A percentile compares a stretch with the other conserved stretches of the same genome.
phyloP scores from a whole-genome alignment of 768 basidiomycete species.

The Omphalotus guepiniiformis region DNA sequence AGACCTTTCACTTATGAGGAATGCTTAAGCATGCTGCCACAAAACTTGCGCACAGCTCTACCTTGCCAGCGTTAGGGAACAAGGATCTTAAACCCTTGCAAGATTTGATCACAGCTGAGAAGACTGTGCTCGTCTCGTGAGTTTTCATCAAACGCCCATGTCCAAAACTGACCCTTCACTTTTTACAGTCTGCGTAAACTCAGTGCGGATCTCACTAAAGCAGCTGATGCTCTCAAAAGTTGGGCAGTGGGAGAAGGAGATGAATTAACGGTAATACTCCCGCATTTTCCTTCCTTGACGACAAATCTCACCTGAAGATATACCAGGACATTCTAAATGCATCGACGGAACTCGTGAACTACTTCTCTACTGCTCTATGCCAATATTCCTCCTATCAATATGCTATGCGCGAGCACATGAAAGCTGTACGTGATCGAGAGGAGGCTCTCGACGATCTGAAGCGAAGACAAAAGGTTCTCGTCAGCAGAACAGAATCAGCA shows the following conservation, averaged over 20 bases:
- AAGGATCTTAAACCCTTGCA: constrained; percentile 79
- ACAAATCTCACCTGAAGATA: too few species aligned
- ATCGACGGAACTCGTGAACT: constrained; percentile 62
- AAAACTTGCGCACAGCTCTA: constrained; percentile 86
- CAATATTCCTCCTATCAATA: constrained; percentile 70
- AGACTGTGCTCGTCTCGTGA: constrained; percentile 71
- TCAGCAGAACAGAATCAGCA: constrained; percentile 70
- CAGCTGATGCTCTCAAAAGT: constrained; percentile 62
- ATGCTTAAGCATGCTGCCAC: constrained; percentile 81
- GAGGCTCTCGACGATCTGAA: constrained; percentile 77
- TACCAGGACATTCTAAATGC: constrained; percentile 71
- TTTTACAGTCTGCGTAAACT: constrained; percentile 56
- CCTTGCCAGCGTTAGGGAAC: constrained; percentile 68
- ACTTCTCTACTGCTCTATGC: constrained; percentile 63
- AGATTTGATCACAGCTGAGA: constrained; percentile 87
- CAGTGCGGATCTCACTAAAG: constrained; percentile 58
- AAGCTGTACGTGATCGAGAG: constrained; percentile 78
- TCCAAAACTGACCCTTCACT: neutral
- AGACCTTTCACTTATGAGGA: constrained; percentile 9
- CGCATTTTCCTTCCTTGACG: neutral
- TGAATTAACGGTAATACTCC: constrained; percentile 61
- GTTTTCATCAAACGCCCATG: constrained; percentile 19
- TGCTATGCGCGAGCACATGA: constrained; percentile 69
- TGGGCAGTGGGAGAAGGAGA: constrained; percentile 84
- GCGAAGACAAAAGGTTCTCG: constrained; percentile 61